These are phyloP conservation scores for Flaveria brownii DNA, from an alignment of 129 eudicot genomes.

Conservation along the genomic window DNA sequence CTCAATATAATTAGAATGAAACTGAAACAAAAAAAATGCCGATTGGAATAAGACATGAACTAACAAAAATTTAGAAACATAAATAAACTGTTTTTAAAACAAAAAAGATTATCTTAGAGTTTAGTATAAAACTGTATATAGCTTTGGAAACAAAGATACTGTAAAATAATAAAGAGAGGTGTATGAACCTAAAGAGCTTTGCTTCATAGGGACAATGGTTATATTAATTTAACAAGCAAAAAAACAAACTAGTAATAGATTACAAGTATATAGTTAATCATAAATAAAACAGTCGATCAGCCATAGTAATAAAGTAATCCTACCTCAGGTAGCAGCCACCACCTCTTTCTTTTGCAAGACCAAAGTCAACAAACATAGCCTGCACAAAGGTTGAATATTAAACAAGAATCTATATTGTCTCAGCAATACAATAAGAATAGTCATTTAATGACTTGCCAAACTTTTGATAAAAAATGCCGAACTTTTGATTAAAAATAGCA, in stretches of 20 bases:
- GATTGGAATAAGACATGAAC: neutral
- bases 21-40: no score
- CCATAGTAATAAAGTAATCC: slow-evolving; percentile 1
- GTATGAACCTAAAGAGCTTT: neutral
- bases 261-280: neutral
- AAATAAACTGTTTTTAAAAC: neutral
- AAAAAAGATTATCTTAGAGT: neutral
- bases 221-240: neutral
- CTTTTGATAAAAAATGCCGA: neutral
- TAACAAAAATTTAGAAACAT: neutral
- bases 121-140: neutral
- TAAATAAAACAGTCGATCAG: neutral
- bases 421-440: neutral
- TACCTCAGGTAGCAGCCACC: slow-evolving; percentile 90
- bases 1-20: no score
- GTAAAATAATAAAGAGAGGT: neutral
- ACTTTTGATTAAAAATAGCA: neutral
- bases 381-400: slow-evolving; percentile 29
- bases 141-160: neutral
- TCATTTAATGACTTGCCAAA: neutral
- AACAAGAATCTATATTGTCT: slow-evolving; percentile 7
- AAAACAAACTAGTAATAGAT: neutral
- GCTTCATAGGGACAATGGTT: neutral
- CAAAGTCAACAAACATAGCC: slow-evolving; percentile 99
- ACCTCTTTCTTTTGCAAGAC: slow-evolving; percentile 86